Evolutionary conservation across 306 rosid genomes (phyloP).

Genomic region (Lathyrus aphaca): DNA sequence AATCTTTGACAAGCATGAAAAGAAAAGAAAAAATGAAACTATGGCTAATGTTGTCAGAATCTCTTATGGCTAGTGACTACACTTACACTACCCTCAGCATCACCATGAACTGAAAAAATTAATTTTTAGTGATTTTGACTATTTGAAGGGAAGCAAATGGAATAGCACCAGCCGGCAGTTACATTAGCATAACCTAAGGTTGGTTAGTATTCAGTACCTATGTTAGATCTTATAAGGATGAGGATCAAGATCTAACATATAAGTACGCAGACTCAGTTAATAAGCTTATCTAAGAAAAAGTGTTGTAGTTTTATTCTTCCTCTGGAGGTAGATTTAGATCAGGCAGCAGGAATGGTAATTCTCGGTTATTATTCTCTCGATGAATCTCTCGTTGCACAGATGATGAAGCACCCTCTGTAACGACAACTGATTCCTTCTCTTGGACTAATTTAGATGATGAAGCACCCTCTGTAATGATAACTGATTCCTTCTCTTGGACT

Average conservation of each 20-base stretch:
- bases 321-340: slow-evolving; percentile 72
- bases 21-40: slow-evolving; percentile 24
- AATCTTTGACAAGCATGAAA: slow-evolving; percentile 33
- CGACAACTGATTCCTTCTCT: slow-evolving; percentile 14
- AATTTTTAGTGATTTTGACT: slow-evolving; percentile 21
- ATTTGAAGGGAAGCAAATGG: slow-evolving; percentile 25
- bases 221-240: slow-evolving; percentile 37
- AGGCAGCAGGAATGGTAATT: slow-evolving; percentile 49
- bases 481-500: too few species aligned
- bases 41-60: slow-evolving; percentile 37
- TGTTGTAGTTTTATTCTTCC: slow-evolving; percentile 34
- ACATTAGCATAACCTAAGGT: slow-evolving; percentile 47
- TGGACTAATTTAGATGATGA: not conserved
- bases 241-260: slow-evolving; percentile 33
- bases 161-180: slow-evolving; percentile 34
- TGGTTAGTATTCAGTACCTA: slow-evolving; percentile 25
- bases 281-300: slow-evolving; percentile 35
- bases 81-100: slow-evolving; percentile 45
- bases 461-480: too few species aligned
- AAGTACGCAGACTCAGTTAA: slow-evolving; percentile 4
- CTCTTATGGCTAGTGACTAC: slow-evolving; percentile 28
- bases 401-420: slow-evolving; percentile 33
- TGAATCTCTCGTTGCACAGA: slow-evolving; percentile 41
- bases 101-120: slow-evolving; percentile 34
- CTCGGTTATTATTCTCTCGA: slow-evolving; percentile 43